These are phyloP conservation scores for Rossbeevera mucosa DNA, from an alignment of 768 basidiomycete genomes.

Conservation along the genomic window DNA sequence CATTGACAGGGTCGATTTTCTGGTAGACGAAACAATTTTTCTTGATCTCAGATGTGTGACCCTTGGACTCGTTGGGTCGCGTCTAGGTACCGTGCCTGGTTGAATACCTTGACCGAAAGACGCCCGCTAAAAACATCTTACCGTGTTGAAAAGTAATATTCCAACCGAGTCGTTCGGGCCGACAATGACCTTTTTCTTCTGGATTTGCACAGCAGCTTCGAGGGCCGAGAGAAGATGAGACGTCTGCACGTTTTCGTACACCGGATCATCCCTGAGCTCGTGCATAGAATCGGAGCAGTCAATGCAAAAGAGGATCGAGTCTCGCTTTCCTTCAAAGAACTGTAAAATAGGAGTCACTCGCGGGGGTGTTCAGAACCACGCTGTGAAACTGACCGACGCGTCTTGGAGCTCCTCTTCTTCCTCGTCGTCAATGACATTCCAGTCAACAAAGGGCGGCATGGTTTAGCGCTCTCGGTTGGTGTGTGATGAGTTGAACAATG, in stretches of 20 bases:
- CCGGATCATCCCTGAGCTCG: slow-evolving; percentile 57
- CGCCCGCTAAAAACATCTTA: slow-evolving; percentile 36
- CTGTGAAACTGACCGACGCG: slow-evolving; percentile 40
- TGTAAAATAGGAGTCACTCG: slow-evolving; percentile 28
- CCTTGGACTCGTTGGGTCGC: slow-evolving; percentile 31
- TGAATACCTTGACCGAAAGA: not conserved
- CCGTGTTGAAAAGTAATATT: slow-evolving; percentile 89
- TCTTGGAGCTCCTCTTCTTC: slow-evolving; percentile 83
- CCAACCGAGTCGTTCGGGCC: slow-evolving; percentile 90
- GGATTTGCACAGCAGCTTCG: slow-evolving; percentile 78
- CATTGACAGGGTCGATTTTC: slow-evolving; percentile 70
- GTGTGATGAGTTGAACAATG: not conserved
- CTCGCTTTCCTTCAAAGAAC: slow-evolving; percentile 70
- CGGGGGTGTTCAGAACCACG: slow-evolving; percentile 8
- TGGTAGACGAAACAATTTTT: slow-evolving; percentile 69
- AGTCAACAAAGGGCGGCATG: slow-evolving; percentile 75
- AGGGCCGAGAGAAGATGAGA: slow-evolving; percentile 78
- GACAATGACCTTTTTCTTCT: slow-evolving; percentile 85
- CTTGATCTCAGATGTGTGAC: slow-evolving; percentile 56
- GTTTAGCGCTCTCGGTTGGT: not conserved
- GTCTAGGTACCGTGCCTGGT: slow-evolving; percentile 13
- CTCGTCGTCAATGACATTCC: slow-evolving; percentile 75
- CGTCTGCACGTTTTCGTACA: slow-evolving; percentile 61
- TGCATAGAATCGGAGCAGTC: slow-evolving; percentile 94
- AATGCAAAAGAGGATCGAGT: slow-evolving; percentile 93